Evolutionary conservation across 208 protist genomes (phyloP).

Genomic region (Porcisia hertigi): DNA sequence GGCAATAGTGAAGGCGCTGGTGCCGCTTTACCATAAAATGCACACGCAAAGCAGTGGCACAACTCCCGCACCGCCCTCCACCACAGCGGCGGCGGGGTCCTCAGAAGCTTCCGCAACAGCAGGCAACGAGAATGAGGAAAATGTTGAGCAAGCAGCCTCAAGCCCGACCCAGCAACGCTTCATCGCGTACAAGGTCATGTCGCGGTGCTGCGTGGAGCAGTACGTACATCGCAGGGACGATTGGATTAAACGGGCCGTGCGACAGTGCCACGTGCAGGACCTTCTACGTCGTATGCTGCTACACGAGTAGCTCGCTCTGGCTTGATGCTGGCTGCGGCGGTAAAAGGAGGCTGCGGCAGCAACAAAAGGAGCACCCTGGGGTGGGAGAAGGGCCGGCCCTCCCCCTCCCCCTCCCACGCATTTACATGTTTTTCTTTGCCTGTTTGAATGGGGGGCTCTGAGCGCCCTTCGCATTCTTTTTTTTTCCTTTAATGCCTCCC

Average conservation of each 20-base stretch:
- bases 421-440: not conserved
- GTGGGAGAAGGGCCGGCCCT: not conserved
- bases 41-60: conserved; percentile 9
- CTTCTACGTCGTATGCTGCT: conserved; percentile 72
- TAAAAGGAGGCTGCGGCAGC: not conserved
- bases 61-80: not conserved
- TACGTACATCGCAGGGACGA: conserved; percentile 86
- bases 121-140: conserved; percentile 3
- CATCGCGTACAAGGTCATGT: conserved; percentile 81
- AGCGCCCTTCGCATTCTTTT: no score
- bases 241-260: conserved; percentile 75
- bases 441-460: not conserved
- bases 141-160: conserved; percentile 8
- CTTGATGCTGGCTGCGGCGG: not conserved
- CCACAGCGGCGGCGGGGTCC: not conserved
- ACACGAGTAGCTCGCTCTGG: conserved; percentile 7
- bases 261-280: conserved; percentile 77
- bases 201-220: conserved; percentile 88
- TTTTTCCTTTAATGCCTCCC: not conserved
- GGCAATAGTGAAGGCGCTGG: conserved; percentile 63
- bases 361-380: not conserved
- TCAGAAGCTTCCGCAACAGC: not conserved
- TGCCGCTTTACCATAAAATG: conserved; percentile 64
- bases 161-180: conserved; percentile 42
- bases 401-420: not conserved